Conservation (phyloP, 805 yeast species). For the Scheffersomyces amazonensis region DNA sequence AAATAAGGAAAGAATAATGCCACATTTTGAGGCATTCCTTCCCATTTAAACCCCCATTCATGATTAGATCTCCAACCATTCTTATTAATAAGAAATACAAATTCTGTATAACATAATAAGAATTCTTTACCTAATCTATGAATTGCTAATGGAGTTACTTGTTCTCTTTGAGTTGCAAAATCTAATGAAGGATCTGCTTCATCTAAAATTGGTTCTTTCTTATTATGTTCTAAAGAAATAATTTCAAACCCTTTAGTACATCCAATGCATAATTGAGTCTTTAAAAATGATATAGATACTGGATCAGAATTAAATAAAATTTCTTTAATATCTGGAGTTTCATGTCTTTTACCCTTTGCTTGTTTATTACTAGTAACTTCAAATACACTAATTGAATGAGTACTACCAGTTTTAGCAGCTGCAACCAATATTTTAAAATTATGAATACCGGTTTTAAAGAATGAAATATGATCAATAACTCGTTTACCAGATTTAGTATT, state of each 20-base stretch:
- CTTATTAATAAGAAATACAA: slow-evolving; percentile 89
- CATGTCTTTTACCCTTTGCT: slow-evolving; percentile 56
- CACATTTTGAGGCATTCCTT: slow-evolving; percentile 89
- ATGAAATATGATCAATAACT: slow-evolving; percentile 81
- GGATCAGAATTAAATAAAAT: slow-evolving; percentile 85
- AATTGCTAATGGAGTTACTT: slow-evolving; percentile 82
- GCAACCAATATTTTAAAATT: slow-evolving; percentile 85
- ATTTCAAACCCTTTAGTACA: slow-evolving; percentile 97
- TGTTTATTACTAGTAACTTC: slow-evolving; percentile 61
- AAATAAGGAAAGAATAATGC: slow-evolving; percentile 94
- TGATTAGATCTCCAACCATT: slow-evolving; percentile 97
- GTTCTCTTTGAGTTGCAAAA: slow-evolving; percentile 80
- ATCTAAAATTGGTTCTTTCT: slow-evolving; percentile 85
- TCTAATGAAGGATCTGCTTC: slow-evolving; percentile 98
- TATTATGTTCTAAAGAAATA: slow-evolving; percentile 78
- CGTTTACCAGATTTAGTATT: slow-evolving; percentile 69
- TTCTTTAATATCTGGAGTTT: slow-evolving; percentile 56
- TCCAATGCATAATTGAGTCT: slow-evolving; percentile 88
- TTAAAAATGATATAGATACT: slow-evolving; percentile 84
- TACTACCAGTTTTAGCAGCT: slow-evolving; percentile 79
- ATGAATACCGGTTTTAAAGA: slow-evolving; percentile 91
- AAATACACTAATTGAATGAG: slow-evolving; percentile 78
- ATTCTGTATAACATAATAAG: slow-evolving; percentile 83
- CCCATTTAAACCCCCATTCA: slow-evolving; percentile 95
- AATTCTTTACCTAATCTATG: slow-evolving; percentile 89